Evolutionary conservation across 83 land plant genomes (phyloP).

Genomic region (Picea engelmannii): DNA sequence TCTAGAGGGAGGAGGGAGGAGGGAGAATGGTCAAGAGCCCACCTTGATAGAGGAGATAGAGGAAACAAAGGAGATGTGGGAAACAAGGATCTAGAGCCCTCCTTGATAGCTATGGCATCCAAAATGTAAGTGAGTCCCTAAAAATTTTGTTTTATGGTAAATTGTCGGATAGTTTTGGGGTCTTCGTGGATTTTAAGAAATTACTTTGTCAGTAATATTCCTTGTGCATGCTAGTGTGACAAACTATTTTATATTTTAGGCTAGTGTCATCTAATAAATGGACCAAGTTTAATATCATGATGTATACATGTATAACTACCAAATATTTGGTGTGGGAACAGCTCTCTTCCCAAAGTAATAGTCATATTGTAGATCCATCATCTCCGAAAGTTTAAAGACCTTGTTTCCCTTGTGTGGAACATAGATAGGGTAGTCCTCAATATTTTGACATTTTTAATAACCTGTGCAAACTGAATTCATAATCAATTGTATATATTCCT

Average conservation of each 20-base stretch:
- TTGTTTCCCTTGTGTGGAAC: background rate
- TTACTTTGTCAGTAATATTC: no score
- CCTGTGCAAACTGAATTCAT: background rate
- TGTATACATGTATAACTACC: constrained; percentile 1
- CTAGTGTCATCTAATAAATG: background rate
- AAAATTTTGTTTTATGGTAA: no score
- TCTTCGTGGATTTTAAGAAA: no score
- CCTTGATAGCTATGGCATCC: no score
- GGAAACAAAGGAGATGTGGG: no score
- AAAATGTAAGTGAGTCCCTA: no score
- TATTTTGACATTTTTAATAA: background rate
- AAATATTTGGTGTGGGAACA: constrained; percentile 1
- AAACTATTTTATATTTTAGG: background rate
- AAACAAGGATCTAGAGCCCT: no score
- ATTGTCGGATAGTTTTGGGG: no score
- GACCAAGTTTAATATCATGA: background rate
- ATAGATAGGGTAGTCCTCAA: constrained; percentile 6
- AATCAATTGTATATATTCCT: background rate
- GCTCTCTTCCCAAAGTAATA: background rate
- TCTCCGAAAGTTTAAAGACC: background rate
- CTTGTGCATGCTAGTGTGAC: no score
- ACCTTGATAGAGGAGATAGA: no score
- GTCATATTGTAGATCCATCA: background rate
- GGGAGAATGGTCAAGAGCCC: no score
- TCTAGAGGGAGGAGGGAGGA: no score